Conservation (phyloP, 1,284 basidiomycete species). For the Vanrija sp. region DNA sequence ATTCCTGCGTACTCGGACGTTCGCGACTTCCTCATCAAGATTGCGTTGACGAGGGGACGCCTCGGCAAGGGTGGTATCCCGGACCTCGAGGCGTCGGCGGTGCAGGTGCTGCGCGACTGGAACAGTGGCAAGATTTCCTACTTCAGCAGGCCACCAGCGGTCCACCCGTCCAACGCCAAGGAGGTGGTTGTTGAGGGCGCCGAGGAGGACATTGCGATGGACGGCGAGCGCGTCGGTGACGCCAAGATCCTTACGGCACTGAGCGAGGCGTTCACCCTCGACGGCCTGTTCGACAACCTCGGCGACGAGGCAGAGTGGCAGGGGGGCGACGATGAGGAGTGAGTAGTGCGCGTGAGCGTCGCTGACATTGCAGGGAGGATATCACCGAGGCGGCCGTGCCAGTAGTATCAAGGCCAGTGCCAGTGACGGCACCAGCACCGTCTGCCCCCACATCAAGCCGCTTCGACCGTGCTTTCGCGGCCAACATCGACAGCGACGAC, state of each 20-base stretch:
- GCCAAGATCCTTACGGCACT: slow-evolving; percentile 45
- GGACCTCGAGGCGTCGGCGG: slow-evolving; percentile 76
- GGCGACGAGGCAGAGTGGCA: slow-evolving; percentile 45
- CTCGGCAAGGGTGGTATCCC: slow-evolving; percentile 89
- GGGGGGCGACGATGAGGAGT: slow-evolving; percentile 26
- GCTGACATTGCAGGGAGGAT: neutral
- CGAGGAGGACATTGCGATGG: slow-evolving; percentile 36
- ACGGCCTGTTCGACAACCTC: slow-evolving; percentile 43
- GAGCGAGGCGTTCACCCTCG: slow-evolving; percentile 46
- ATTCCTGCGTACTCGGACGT: slow-evolving; percentile 67
- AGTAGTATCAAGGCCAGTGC: neutral
- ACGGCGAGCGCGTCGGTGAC: slow-evolving; percentile 33
- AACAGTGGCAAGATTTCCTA: slow-evolving; percentile 94
- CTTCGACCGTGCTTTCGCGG: slow-evolving; percentile 2
- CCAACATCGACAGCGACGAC: neutral
- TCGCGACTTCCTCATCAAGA: slow-evolving; percentile 84
- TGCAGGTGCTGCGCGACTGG: slow-evolving; percentile 88
- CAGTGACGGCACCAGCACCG: neutral
- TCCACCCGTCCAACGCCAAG: slow-evolving; percentile 53
- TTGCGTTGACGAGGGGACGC: slow-evolving; percentile 79
- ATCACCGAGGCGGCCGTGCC: neutral
- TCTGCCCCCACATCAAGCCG: neutral
- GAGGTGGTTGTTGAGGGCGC: slow-evolving; percentile 15
- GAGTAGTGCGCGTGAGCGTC: neutral
- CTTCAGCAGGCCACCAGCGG: slow-evolving; percentile 69